These are phyloP conservation scores for Euphorbia lathyris DNA, from an alignment of 345 rosid species.

Conservation along the genomic window DNA sequence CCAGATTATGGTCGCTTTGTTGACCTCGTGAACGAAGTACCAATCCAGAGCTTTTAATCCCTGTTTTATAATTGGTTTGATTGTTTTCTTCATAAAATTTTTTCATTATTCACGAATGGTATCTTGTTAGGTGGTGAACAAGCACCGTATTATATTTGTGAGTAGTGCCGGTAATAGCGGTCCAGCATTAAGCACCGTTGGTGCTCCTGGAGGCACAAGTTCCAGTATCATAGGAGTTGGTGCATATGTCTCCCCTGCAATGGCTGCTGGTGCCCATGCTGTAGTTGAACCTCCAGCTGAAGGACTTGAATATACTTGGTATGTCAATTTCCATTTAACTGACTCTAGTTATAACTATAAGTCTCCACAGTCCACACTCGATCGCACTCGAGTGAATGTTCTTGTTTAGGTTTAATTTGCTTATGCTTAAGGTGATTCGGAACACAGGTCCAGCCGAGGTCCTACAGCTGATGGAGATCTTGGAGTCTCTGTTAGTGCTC, in stretches of 20 bases:
- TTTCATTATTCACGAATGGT: conserved; percentile 17
- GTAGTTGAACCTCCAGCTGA: conserved; percentile 92
- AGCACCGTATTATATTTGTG: conserved; percentile 78
- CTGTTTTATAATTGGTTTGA: neutral
- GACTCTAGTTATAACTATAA: conserved; percentile 9
- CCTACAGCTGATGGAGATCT: conserved; percentile 97
- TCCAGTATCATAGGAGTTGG: conserved; percentile 96
- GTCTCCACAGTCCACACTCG: neutral
- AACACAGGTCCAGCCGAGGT: conserved; percentile 93
- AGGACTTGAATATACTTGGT: conserved; percentile 98
- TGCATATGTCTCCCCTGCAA: conserved; percentile 96
- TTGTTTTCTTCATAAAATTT: conserved; percentile 10
- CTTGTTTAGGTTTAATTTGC: conserved; percentile 20
- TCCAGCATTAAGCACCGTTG: conserved; percentile 92
- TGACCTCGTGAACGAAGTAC: conserved; percentile 92
- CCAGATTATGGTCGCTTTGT: conserved; percentile 98
- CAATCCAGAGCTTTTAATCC: conserved; percentile 19
- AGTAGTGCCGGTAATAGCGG: conserved; percentile 99
- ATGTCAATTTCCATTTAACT: conserved; percentile 20
- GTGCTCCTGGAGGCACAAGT: conserved; percentile 99
- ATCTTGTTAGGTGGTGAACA: conserved; percentile 70
- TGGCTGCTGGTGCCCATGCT: conserved; percentile 95
- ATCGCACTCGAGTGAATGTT: neutral
- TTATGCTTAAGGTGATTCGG: conserved; percentile 23
- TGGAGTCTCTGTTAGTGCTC: conserved; percentile 94